These are phyloP conservation scores for Prunus salicina DNA, from an alignment of 306 rosid species.

Conservation along the genomic window DNA sequence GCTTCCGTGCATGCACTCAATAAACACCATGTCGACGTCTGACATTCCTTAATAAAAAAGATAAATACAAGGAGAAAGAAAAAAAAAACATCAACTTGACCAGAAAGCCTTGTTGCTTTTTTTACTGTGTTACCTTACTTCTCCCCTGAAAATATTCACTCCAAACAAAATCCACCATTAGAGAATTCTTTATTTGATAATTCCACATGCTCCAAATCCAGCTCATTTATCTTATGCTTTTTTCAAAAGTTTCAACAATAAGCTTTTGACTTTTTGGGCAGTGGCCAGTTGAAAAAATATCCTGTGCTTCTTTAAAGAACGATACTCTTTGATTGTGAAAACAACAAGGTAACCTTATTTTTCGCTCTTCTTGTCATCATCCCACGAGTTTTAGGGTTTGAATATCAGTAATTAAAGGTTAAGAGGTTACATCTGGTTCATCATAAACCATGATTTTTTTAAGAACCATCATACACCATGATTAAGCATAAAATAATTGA, in stretches of 20 bases:
- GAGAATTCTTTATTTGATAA: not conserved
- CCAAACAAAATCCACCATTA: not conserved
- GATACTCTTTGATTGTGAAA: not conserved
- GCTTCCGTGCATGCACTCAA: too few relatives aligned
- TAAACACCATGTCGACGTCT: too few relatives aligned
- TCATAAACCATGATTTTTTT: not conserved
- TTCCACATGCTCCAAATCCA: not conserved
- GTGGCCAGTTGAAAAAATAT: not conserved
- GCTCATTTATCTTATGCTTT: not conserved
- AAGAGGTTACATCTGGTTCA: not conserved
- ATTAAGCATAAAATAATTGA: too few relatives aligned
- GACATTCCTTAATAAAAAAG: too few relatives aligned
- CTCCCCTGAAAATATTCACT: not conserved
- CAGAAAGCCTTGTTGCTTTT: too few relatives aligned
- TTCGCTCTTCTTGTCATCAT: not conserved
- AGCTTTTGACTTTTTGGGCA: not conserved
- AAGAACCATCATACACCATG: too few relatives aligned
- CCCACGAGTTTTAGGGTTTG: not conserved
- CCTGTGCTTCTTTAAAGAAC: too few relatives aligned
- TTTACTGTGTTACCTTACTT: not conserved
- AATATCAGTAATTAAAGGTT: not conserved
- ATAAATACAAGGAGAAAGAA: too few relatives aligned
- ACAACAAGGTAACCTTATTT: not conserved
- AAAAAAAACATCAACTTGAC: not conserved
- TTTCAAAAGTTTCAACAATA: not conserved